Evolutionary conservation across 2,329 filamentous ascomycete species (phyloP).

Genomic region (Aspergillus phoenicis): DNA sequence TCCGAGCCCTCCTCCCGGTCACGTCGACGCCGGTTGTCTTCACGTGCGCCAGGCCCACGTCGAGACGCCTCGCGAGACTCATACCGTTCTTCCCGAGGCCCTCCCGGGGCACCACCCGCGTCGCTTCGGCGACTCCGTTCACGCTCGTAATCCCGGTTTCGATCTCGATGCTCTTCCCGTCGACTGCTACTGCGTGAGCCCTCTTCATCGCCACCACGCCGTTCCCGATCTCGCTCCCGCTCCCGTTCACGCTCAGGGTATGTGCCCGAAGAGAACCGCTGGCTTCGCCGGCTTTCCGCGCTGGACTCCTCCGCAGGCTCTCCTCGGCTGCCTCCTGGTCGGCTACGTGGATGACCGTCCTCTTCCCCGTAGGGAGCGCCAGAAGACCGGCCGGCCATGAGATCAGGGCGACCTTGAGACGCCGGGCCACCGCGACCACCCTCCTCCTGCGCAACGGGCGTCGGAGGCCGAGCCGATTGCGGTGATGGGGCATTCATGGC

Average conservation of each 20-base stretch:
- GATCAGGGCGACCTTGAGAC: slow-evolving; percentile 34
- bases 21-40: slow-evolving; percentile 39
- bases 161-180: slow-evolving; percentile 43
- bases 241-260: slow-evolving; percentile 33
- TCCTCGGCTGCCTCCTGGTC: slow-evolving; percentile 30
- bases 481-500: slow-evolving; percentile 35
- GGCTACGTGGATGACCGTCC: slow-evolving; percentile 32
- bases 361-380: slow-evolving; percentile 27
- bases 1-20: slow-evolving; percentile 38
- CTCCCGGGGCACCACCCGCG: slow-evolving; percentile 18
- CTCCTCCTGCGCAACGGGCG: slow-evolving; percentile 33
- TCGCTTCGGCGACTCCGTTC: slow-evolving; percentile 41
- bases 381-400: slow-evolving; percentile 34
- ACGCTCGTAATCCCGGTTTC: slow-evolving; percentile 35
- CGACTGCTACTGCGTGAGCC: slow-evolving; percentile 29
- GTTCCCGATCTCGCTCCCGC: slow-evolving; percentile 30
- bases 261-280: slow-evolving; percentile 31
- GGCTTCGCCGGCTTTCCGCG: slow-evolving; percentile 36
- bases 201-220: slow-evolving; percentile 34
- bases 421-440: slow-evolving; percentile 18
- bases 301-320: slow-evolving; percentile 40
- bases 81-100: slow-evolving; percentile 27
- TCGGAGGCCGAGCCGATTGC: slow-evolving; percentile 36
- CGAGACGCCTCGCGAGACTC: slow-evolving; percentile 37
- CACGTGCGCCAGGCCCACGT: slow-evolving; percentile 35